A percentile compares a stretch with the other conserved stretches of the same genome.
phyloP scores from a whole-genome alignment of 352 stramenopile genomes.

The Pythium dissimile region DNA sequence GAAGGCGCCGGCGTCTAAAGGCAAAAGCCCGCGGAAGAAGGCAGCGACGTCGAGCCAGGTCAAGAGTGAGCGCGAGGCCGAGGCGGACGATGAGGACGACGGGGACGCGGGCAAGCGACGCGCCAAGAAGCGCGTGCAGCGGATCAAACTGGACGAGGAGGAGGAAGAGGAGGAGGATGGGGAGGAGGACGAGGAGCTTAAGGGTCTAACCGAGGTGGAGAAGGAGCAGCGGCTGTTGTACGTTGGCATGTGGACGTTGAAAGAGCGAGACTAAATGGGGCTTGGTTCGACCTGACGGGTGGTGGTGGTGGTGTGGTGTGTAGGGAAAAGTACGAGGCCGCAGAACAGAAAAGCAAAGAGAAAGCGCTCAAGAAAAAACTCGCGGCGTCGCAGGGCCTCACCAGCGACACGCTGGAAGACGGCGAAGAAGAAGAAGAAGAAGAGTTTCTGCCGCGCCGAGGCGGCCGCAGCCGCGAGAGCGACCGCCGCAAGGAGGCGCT shows the following conservation, averaged over 20 bases:
- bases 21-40: slow-evolving; percentile 21
- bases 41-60: slow-evolving; percentile 28
- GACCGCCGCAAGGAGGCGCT: slow-evolving; percentile 79
- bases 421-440: slow-evolving; percentile 48
- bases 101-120: slow-evolving; percentile 15
- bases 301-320: background rate
- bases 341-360: slow-evolving; percentile 82
- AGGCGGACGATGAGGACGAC: slow-evolving; percentile 61
- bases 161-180: slow-evolving; percentile 55
- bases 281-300: too few species aligned
- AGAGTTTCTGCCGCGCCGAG: slow-evolving; percentile 41
- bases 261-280: background rate
- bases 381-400: slow-evolving; percentile 49
- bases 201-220: slow-evolving; percentile 81
- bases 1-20: slow-evolving; percentile 16
- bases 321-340: slow-evolving; percentile 81
- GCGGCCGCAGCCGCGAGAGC: slow-evolving; percentile 54
- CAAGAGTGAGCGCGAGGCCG: slow-evolving; percentile 42
- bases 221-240: slow-evolving; percentile 83
- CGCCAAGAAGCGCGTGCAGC: slow-evolving; percentile 33
- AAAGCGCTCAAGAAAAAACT: slow-evolving; percentile 79
- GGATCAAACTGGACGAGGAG: slow-evolving; percentile 34
- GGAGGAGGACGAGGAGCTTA: slow-evolving; percentile 50
- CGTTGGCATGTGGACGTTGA: slow-evolving; percentile 7
- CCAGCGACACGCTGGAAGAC: slow-evolving; percentile 32